Base-by-base conservation (phyloP, 306 rosid genomes). In the Prunus davidiana region DNA sequence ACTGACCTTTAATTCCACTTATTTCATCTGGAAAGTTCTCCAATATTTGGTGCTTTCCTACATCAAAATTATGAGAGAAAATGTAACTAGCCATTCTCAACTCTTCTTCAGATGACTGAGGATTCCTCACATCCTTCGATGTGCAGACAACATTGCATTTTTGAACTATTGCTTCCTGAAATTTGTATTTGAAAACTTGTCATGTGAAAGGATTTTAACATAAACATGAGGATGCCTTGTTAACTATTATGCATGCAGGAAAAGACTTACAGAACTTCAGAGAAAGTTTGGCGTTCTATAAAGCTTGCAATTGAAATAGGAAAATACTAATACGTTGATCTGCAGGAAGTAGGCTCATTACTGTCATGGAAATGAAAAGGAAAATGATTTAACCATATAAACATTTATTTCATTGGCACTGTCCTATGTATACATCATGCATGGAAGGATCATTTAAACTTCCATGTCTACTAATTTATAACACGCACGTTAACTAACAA, bases 101-200 rank as follows among this genome's bases (percentile, higher is more conserved):
- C 76, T 90, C 87, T 19, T 34, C 71, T 72, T 81, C 70, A 52
- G 91, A 81, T 45, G 91, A 79, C 50, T 71, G 83, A 69, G 80
- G 74, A 87, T 92, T 92, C 78, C 91, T 86, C 50, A 12, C 20
- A 81, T 92, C 96, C 79, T 78, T 80, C 64, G 86, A 84, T 45
- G 82, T 78, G 89, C 93, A 92, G 52, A 90, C 72, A 50, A 92
- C 86, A 54, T 22, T 86, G 88, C 91, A 90, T 73, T 88, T 92
- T 79, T 83, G 82, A 56, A 78, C 38, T 76, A 90, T 73, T 50
- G 80, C 68, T 69, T 87, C 91, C 97, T 92, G 86, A 74, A 76
- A 78, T 71, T 76, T 38, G 52, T n/a, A 71, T 58, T 55, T 56
- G 5, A 58, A 27, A 22, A 14, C 6, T 8, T 14, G 30, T 2